Evolutionary conservation across 1,139 yeast species (phyloP).

Genomic region (Sugiyamaella japonica): DNA sequence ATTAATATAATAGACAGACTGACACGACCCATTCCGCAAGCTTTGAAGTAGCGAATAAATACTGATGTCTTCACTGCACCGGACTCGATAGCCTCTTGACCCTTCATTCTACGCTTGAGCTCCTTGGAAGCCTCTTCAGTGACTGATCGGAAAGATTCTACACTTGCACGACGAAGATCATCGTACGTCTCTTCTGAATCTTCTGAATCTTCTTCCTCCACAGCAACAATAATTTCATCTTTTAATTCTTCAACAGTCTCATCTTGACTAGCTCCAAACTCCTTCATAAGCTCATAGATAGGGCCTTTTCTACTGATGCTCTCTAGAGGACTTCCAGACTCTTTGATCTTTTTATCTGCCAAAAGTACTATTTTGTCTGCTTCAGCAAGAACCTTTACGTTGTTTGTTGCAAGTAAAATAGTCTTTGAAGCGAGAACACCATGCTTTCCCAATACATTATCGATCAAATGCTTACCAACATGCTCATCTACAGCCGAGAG

Average conservation of each 20-base stretch:
- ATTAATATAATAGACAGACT: conserved; percentile 49
- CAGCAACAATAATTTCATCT: conserved; percentile 14
- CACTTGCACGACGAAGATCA: conserved; percentile 68
- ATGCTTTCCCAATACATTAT: conserved; percentile 55
- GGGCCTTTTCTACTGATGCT: conserved; percentile 31
- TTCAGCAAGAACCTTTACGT: conserved; percentile 67
- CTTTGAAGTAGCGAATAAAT: conserved; percentile 76
- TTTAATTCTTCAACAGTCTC: conserved; percentile 18
- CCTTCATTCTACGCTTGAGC: conserved; percentile 24
- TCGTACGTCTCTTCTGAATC: conserved; percentile 23
- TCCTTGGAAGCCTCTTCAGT: conserved; percentile 35
- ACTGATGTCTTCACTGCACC: conserved; percentile 45
- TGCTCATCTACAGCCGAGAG: conserved; percentile 85
- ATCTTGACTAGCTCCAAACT: conserved; percentile 38
- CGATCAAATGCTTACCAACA: conserved; percentile 68
- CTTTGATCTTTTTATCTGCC: conserved; percentile 57
- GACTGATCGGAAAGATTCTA: conserved; percentile 52
- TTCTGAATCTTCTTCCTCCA: conserved; percentile 22
- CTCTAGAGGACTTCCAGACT: conserved; percentile 33
- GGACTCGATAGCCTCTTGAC: conserved; percentile 25
- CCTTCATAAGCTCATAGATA: conserved; percentile 35
- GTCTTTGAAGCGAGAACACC: conserved; percentile 72
- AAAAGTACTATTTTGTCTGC: conserved; percentile 64
- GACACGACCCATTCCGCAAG: conserved; percentile 79
- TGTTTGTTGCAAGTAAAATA: conserved; percentile 74